phyloP scores from a whole-genome alignment of 345 rosid genomes.

The Camelina neglecta region DNA sequence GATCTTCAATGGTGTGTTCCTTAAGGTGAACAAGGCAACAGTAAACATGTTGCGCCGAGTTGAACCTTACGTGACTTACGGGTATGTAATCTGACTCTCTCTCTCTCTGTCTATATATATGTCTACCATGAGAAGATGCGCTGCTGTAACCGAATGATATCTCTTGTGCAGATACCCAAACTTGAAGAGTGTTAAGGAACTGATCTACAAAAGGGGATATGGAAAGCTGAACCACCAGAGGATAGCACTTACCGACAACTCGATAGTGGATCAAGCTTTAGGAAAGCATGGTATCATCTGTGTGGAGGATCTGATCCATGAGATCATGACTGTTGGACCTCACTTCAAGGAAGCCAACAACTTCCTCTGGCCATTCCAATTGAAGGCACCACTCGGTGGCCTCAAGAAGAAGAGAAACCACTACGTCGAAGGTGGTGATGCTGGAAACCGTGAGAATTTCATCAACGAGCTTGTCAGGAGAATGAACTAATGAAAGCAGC shows the following conservation, averaged over 20 bases:
- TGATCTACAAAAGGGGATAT: conserved; percentile 82
- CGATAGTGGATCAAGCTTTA: conserved; percentile 64
- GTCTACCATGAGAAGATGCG: not conserved
- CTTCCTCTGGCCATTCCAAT: conserved; percentile 85
- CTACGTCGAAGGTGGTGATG: conserved; percentile 89
- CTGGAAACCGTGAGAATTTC: conserved; percentile 78
- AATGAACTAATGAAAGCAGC: conserved; percentile 61
- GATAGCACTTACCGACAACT: conserved; percentile 63
- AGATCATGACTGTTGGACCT: conserved; percentile 86
- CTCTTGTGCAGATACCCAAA: conserved; percentile 68
- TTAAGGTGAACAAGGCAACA: conserved; percentile 61
- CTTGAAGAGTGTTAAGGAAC: conserved; percentile 73
- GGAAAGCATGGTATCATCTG: conserved; percentile 75
- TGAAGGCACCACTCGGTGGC: conserved; percentile 82
- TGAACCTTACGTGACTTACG: conserved; percentile 85
- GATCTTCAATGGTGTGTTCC: conserved; percentile 91
- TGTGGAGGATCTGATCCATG: conserved; percentile 81
- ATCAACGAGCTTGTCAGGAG: conserved; percentile 71
- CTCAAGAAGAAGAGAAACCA: conserved; percentile 85
- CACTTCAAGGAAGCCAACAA: conserved; percentile 77
- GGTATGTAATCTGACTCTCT: conserved; percentile 52
- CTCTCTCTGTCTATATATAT: not conserved
- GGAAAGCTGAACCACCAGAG: conserved; percentile 77
- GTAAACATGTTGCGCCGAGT: conserved; percentile 80
- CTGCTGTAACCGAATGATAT: not conserved